Evolutionary conservation across 2,329 filamentous ascomycete species (phyloP).

Genomic region (Colletotrichum melonis): DNA sequence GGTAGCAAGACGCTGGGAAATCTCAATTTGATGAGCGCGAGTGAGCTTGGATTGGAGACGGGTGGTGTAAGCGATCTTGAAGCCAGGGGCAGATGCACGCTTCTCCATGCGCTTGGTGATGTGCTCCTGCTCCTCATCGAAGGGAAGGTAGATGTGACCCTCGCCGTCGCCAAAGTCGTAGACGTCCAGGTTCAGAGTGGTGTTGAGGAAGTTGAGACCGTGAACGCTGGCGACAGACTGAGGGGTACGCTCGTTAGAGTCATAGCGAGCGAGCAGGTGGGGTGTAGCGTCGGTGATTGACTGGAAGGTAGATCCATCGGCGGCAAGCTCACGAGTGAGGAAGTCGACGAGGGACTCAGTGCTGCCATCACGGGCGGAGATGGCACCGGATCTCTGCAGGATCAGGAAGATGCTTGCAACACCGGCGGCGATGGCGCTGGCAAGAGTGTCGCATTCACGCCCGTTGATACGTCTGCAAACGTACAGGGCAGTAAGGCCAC

Average conservation of each 20-base stretch:
- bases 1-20: background rate
- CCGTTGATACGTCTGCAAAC: background rate
- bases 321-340: background rate
- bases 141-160: background rate
- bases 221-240: background rate
- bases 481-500: background rate
- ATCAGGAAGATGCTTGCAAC: background rate
- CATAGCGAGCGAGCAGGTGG: background rate
- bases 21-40: background rate
- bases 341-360: background rate
- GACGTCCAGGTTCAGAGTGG: background rate
- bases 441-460: background rate
- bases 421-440: background rate
- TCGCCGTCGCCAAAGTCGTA: background rate
- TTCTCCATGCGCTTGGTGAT: background rate
- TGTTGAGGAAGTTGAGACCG: background rate
- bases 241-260: background rate
- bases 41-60: background rate
- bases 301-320: background rate
- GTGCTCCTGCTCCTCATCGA: background rate
- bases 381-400: background rate
- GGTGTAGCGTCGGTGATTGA: background rate
- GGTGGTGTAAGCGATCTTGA: background rate
- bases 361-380: background rate
- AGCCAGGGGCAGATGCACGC: background rate